Conservation (phyloP, 2,329 filamentous ascomycete genomes). For the Microsporum audouinii region DNA sequence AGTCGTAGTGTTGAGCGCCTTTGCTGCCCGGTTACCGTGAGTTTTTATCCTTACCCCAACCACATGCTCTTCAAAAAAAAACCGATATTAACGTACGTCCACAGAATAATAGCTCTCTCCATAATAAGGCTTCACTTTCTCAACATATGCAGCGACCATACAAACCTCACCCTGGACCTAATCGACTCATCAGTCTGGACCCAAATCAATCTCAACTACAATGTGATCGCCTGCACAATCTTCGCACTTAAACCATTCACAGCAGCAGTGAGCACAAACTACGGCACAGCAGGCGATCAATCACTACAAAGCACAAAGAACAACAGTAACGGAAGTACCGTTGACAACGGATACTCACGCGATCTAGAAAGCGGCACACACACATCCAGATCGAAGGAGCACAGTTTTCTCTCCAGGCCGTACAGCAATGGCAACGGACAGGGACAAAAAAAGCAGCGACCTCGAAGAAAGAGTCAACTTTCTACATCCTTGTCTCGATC, state of each 20-base stretch:
- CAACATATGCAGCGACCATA: slow-evolving; percentile 19
- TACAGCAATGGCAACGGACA: neutral
- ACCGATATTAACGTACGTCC: slow-evolving; percentile 3
- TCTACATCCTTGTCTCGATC: neutral
- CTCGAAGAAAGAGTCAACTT: neutral
- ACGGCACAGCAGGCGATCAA: slow-evolving; percentile 25
- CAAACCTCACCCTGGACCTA: slow-evolving; percentile 27
- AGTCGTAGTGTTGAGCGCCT: slow-evolving; percentile 23
- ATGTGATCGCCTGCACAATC: slow-evolving; percentile 28
- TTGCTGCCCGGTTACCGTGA: slow-evolving; percentile 29
- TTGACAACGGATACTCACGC: neutral
- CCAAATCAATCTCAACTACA: slow-evolving; percentile 27
- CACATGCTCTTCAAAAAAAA: too few relatives aligned
- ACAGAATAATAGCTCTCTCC: slow-evolving; percentile 28
- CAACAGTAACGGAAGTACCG: neutral
- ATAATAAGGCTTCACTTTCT: slow-evolving; percentile 28
- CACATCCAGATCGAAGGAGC: neutral
- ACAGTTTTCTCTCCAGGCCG: neutral
- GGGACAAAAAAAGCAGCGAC: neutral
- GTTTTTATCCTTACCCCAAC: slow-evolving; percentile 8
- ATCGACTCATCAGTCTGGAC: slow-evolving; percentile 27
- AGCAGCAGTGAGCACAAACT: slow-evolving; percentile 27
- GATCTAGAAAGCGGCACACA: neutral
- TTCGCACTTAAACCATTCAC: slow-evolving; percentile 30
- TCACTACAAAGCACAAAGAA: slow-evolving; percentile 16